Base-by-base conservation (phyloP, 495 filamentous ascomycete genomes). In the Penicillium macrosclerotiorum region DNA sequence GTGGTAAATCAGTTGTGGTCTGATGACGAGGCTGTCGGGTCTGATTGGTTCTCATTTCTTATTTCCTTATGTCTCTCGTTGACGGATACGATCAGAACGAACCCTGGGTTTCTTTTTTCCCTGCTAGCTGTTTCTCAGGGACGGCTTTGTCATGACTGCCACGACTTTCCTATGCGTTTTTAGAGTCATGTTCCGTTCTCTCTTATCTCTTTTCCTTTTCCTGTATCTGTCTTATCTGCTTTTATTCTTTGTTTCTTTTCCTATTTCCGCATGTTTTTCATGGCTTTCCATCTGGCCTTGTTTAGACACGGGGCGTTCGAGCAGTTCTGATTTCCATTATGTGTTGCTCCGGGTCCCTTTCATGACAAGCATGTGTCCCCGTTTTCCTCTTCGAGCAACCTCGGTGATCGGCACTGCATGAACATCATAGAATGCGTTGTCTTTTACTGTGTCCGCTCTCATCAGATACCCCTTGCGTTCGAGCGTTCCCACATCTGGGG, bases 351-450 rank as follows among this genome's bases (percentile, higher is more conserved):
- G 64, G 66, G 58, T 57, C 58, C 54, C 63, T 48, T 23, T 31
- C 27, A 47, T 39, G 52, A 53, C 47, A 42, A 37, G n/a, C n/a
- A n/a, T n/a, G n/a, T n/a, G n/a, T n/a, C n/a, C n/a, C n/a, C n/a
- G n/a, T n/a, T 47, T 49, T 52, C 40, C 40, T 62, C 47, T 59
- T 58, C 55, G 67, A 63, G 67, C 67, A 69, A 69, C 56, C 26
- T 29, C 61, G 57, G 58, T 67, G 70, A 56, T 72, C 70, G 60
- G 71, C 66, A 72, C 74, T 76, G 75, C 76, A 75, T 76, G 81
- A 79, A 85, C 80, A 80, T 73, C 71, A 86, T 88, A 89, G 85
- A 89, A 75, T 84, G 82, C 83, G 83, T 85, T 85, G 77, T 74
- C 75, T 82, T 85, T 67, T 64, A n/a, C n/a, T n/a, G 49, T 64